Evolutionary conservation across 2,329 filamentous ascomycete species (phyloP).

Genomic region (Beauveria pseudobassiana): DNA sequence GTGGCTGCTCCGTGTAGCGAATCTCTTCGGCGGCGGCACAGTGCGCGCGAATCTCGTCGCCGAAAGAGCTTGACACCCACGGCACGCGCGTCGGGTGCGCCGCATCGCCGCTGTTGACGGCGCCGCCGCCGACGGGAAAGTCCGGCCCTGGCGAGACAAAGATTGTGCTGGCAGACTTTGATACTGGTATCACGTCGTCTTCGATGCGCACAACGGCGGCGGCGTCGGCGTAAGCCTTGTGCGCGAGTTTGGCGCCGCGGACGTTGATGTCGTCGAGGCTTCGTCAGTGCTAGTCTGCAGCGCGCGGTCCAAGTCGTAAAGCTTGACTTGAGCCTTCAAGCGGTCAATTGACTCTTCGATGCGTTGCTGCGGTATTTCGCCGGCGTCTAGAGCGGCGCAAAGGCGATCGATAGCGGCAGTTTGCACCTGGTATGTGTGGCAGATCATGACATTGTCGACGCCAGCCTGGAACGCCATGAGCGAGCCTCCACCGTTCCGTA

Average conservation of each 20-base stretch:
- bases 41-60: constrained; percentile 15
- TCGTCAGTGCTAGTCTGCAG: constrained; percentile 10
- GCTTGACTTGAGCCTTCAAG: constrained; percentile 16
- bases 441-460: constrained; percentile 22
- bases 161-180: constrained; percentile 14
- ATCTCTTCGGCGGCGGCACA: constrained; percentile 14
- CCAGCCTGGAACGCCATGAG: constrained; percentile 20
- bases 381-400: constrained; percentile 15
- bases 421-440: constrained; percentile 20
- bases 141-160: constrained; percentile 20
- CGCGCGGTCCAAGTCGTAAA: constrained; percentile 18
- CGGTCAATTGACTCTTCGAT: constrained; percentile 17
- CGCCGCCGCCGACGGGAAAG: constrained; percentile 18
- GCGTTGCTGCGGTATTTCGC: constrained; percentile 13
- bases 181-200: constrained; percentile 14
- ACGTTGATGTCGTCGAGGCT: constrained; percentile 14
- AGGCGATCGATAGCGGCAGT: constrained; percentile 19
- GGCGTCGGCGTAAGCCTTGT: constrained; percentile 16
- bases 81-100: constrained; percentile 18
- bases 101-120: constrained; percentile 15
- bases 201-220: constrained; percentile 17
- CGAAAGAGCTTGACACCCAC: constrained; percentile 19
- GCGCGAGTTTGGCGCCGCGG: constrained; percentile 14
- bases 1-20: constrained; percentile 15
- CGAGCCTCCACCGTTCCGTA: constrained; percentile 19